Evolutionary conservation across 1,284 basidiomycete species (phyloP).

Genomic region (Porodaedalea pini): DNA sequence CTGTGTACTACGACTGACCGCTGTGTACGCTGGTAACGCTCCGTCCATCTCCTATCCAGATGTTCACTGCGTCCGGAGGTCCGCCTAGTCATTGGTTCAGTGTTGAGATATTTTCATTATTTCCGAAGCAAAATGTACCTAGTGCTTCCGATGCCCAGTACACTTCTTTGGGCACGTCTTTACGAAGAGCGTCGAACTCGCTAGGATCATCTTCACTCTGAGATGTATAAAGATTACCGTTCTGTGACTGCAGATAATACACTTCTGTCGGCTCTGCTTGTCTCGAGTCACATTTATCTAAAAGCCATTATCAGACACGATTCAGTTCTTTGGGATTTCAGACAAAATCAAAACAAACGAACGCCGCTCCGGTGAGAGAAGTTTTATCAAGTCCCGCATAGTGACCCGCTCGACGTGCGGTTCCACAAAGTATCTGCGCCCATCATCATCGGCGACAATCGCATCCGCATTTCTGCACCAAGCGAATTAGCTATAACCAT

Average conservation of each 20-base stretch:
- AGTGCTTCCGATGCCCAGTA: constrained; percentile 75
- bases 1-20: constrained; percentile 42
- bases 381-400: constrained; percentile 53
- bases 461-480: constrained; percentile 71
- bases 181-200: constrained; percentile 60
- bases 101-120: background rate
- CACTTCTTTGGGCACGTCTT: constrained; percentile 64
- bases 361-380: constrained; percentile 32
- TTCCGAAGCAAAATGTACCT: constrained; percentile 46
- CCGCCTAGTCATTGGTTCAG: constrained; percentile 40
- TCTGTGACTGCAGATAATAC: constrained; percentile 84
- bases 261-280: constrained; percentile 36
- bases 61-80: constrained; percentile 81
- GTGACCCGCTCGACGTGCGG: constrained; percentile 68
- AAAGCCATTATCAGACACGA: background rate
- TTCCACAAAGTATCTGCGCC: constrained; percentile 71
- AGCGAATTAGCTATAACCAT: background rate
- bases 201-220: constrained; percentile 39
- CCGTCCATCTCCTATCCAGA: constrained; percentile 81
- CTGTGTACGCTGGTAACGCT: constrained; percentile 85
- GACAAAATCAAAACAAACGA: background rate
- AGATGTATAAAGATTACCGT: constrained; percentile 75
- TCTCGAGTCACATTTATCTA: background rate
- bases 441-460: constrained; percentile 54
- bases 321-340: no score